These are phyloP conservation scores for Micractinium conductrix DNA, from an alignment of 139 green algal genomes.

Conservation along the genomic window DNA sequence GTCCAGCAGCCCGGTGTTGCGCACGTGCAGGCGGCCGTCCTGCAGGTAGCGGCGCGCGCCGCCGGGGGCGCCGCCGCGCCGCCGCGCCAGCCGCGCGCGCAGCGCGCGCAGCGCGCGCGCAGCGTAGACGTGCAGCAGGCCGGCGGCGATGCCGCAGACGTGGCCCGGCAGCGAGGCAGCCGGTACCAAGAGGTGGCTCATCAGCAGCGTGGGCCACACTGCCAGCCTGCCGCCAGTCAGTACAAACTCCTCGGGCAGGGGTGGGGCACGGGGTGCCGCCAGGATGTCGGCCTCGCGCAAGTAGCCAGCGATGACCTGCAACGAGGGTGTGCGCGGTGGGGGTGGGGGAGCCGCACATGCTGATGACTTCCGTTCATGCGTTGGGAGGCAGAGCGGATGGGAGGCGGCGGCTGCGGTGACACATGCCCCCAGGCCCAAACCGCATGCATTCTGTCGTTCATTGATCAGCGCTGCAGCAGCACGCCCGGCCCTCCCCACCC, in stretches of 20 bases:
- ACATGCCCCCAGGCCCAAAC: too few species aligned
- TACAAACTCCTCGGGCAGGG: slow-evolving; percentile 8
- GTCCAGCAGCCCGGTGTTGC: neutral
- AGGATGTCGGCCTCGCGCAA: slow-evolving; percentile 32
- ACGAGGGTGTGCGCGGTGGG: too few species aligned
- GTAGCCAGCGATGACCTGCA: slow-evolving; percentile 27
- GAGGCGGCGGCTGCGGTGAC: too few species aligned
- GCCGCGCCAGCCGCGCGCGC: neutral
- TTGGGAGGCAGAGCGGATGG: neutral
- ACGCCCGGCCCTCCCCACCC: neutral
- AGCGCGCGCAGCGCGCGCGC: neutral
- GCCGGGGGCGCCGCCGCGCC: too few species aligned
- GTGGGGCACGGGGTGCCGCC: neutral
- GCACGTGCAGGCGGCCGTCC: neutral
- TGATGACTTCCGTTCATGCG: too few species aligned
- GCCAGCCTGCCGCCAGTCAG: neutral
- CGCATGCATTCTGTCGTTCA: too few species aligned
- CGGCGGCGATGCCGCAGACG: slow-evolving; percentile 29
- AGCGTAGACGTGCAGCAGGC: slow-evolving; percentile 20
- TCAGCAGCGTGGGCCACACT: slow-evolving; percentile 16
- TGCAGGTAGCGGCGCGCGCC: neutral
- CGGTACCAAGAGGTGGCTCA: neutral
- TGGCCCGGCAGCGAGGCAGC: neutral
- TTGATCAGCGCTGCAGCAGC: too few species aligned
- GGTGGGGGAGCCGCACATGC: too few species aligned